Base-by-base conservation (phyloP, 176 grass and related monocot genomes). In the Paspalum notatum region DNA sequence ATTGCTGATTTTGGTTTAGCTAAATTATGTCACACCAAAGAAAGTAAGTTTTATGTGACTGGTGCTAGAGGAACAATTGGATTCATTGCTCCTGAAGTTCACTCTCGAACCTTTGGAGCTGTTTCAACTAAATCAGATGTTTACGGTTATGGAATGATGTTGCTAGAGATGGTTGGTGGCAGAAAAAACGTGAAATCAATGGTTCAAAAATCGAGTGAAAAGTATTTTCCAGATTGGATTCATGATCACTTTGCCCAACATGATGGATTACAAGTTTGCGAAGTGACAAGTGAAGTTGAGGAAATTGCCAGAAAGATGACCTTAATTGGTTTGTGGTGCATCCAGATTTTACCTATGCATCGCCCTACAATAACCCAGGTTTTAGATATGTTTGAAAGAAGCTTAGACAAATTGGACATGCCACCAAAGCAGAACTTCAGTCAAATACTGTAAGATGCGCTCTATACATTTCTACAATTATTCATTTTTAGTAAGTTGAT, bases 141-240 rank as follows among this genome's bases (percentile, higher is more conserved):
- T 39, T 93, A 90, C 47, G 86, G 91, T 25, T 93, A 90, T 32
- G 91, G 88, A 49, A 93, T 88, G 91, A 76, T 77, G 89, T 26
- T 88, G 15, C 40, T 80, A 18, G 85, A 94, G 69, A 91, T 94
- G 91, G 79, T 88, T 1, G 91, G 83, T 52, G 90, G 79, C 66
- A 78, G 78, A 43, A 72, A 56, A 62, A 94, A 90, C 46, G 17
- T 56, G 1, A 86, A 86, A 72, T 15, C 20, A 9, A 9, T 6
- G 13, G 74, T 6, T 2, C 13, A 49, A 5, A 83, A 80, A 4
- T 66, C 82, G 10, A 92, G 78, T 57, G 66, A 92, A 76, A 72
- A 12, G 6, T 72, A 32, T 91, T 91, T 50, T 87, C 80, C 89
- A 49, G 80, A 91, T 32, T 91, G 89, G 89, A 84, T 91, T 42